Conservation (phyloP, 2,329 filamentous ascomycete species). For the Aspergillus sp. region DNA sequence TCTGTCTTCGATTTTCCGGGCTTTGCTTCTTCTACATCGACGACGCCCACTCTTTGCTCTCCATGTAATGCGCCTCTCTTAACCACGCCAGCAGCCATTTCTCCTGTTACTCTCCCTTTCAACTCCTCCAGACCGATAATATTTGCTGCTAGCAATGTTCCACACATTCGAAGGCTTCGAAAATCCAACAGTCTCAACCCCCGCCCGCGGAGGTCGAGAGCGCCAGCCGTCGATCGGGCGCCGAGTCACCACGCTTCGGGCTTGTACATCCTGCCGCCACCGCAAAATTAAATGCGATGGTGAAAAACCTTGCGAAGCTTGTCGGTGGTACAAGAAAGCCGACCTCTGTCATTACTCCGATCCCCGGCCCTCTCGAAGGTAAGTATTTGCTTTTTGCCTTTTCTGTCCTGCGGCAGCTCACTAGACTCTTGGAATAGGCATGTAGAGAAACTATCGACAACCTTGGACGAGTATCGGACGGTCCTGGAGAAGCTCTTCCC, state of each 20-base stretch:
- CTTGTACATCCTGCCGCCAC: conserved; percentile 74
- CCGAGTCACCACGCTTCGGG: conserved; percentile 45
- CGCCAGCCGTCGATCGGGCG: conserved; percentile 35
- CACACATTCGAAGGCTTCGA: conserved; percentile 45
- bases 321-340: conserved; percentile 75
- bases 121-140: neutral
- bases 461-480: conserved; percentile 64
- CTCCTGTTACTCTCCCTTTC: neutral
- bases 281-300: conserved; percentile 84
- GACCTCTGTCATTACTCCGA: conserved; percentile 80
- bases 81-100: neutral
- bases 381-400: conserved; percentile 31
- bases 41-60: neutral
- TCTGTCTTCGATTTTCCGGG: neutral
- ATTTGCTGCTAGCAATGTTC: conserved; percentile 34
- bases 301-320: conserved; percentile 77
- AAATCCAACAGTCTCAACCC: conserved; percentile 30
- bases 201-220: conserved; percentile 31
- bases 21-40: conserved; percentile 3
- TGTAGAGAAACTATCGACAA: conserved; percentile 62
- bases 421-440: conserved; percentile 25
- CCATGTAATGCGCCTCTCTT: neutral
- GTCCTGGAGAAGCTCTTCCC: conserved; percentile 65
- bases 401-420: conserved; percentile 13
- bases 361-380: conserved; percentile 77